Percentiles rank a stretch among this genome's conserved stretches.
Evolutionary conservation across 225 moss, liverwort and hornwort species (phyloP).

Genomic region (Physcomitrium patens): DNA sequence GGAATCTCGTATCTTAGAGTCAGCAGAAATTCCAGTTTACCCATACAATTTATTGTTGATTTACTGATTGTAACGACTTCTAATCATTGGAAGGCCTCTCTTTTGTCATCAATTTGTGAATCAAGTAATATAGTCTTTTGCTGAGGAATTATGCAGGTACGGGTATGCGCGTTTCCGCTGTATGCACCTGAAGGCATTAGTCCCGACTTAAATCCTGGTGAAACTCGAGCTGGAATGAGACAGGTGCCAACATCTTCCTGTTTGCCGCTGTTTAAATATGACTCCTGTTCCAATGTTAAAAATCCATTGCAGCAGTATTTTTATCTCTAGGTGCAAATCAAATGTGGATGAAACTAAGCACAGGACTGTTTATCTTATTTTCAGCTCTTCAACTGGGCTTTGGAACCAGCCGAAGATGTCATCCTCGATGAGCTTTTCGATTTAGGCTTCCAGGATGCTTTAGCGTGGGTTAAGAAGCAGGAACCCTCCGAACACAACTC

Average conservation of each 20-base stretch:
- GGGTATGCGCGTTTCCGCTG: slow-evolving; percentile 80
- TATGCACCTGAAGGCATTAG: slow-evolving; percentile 82
- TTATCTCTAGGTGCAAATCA: background rate
- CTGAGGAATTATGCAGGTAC: slow-evolving; percentile 53
- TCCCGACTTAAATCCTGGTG: slow-evolving; percentile 73
- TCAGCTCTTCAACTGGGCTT: slow-evolving; percentile 88
- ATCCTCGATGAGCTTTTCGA: slow-evolving; percentile 80
- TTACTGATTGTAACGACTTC: background rate
- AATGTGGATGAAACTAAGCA: slow-evolving; percentile 20
- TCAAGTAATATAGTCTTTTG: background rate
- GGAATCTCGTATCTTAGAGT: background rate
- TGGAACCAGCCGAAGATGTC: slow-evolving; percentile 80
- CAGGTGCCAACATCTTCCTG: slow-evolving; percentile 47
- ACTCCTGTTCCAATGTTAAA: background rate
- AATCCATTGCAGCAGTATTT: background rate
- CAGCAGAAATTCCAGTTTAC: background rate
- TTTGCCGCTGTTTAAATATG: background rate
- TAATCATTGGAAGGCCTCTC: background rate
- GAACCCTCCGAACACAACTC: slow-evolving; percentile 23
- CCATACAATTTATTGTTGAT: background rate
- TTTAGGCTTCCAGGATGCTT: slow-evolving; percentile 72
- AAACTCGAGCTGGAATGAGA: slow-evolving; percentile 70
- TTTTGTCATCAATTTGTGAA: background rate
- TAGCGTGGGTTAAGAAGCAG: slow-evolving; percentile 73
- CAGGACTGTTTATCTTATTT: background rate